Base-by-base conservation (phyloP, 1,284 basidiomycete genomes). In the Apiotrichum mycotoxinovorans region DNA sequence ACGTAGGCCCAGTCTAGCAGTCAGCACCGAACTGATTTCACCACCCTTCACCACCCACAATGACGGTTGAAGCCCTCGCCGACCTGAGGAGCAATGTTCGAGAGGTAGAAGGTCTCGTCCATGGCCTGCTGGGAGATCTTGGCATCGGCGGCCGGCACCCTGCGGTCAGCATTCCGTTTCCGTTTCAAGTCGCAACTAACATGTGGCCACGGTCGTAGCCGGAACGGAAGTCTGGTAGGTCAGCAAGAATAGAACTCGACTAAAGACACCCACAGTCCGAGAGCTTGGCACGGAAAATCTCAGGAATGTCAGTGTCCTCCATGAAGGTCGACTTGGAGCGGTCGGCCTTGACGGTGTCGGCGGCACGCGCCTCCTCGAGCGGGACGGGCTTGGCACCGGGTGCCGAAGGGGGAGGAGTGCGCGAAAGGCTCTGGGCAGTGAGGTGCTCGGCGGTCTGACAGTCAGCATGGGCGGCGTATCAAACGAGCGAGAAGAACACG, bases 191-290 rank as follows among this genome's bases (percentile, higher is more conserved):
- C n/a, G 10, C 22, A 43, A 55, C 66, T 25, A 56, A 69, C 94
- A 98, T 98, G 76, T 98, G 95, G 44, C 95, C 96, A 18, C 95
- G 85, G 73, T 97, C 95, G 75, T 98, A 98, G 15, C 95, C 95
- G 66, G 89, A 93, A 58, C 83, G 82, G 77, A 97, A 95, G 74
- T 98, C 82, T 75, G 50, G 20, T 4, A 7, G 3, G 48, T 62
- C 54, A 59, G 52, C n/a, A n/a, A n/a, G n/a, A n/a, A n/a, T n/a
- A n/a, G n/a, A n/a, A n/a, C n/a, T 37, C 20, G 2, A 33, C 17
- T 4, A 43, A 5, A 17, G 1, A 14, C 12, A 66, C 76, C 54
- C 49, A 76, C 76, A 95, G 72, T 97, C 92, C 66, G 86, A 81
- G 63, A 98, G 79, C 59, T 84, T 87, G 42, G 95, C 88, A 30